Conservation (phyloP, 1,284 basidiomycete species). For the Tilletia setariae region DNA sequence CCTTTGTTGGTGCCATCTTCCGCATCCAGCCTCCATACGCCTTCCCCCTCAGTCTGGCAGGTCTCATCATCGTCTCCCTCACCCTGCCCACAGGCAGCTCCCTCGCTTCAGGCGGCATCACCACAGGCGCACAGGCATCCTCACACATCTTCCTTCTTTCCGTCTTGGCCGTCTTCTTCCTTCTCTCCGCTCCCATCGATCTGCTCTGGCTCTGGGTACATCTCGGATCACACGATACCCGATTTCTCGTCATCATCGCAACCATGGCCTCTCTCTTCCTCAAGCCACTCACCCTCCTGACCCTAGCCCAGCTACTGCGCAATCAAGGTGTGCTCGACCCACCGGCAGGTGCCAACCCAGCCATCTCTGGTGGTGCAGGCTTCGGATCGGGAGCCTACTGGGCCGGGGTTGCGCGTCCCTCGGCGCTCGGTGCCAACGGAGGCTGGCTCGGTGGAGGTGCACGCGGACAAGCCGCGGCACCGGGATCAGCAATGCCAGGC, state of each 20-base stretch:
- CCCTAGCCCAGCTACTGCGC: background rate
- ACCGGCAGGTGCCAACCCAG: background rate
- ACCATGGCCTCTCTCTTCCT: slow-evolving; percentile 3
- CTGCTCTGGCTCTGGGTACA: slow-evolving; percentile 6
- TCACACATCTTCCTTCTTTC: background rate
- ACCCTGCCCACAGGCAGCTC: background rate
- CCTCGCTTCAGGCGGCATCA: background rate
- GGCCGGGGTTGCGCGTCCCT: no score
- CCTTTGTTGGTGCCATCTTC: slow-evolving; percentile 1
- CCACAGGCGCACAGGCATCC: background rate
- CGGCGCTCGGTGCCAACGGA: background rate
- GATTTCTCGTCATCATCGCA: slow-evolving; percentile 5
- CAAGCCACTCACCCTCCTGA: slow-evolving; percentile 6
- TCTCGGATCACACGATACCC: background rate
- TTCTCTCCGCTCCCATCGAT: background rate
- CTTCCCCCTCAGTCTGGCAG: slow-evolving; percentile 1
- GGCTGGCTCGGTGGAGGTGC: background rate
- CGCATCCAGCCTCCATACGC: background rate
- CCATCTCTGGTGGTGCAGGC: no score
- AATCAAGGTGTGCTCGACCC: slow-evolving; percentile 1
- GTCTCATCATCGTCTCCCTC: background rate
- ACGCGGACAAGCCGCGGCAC: background rate
- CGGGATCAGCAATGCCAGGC: background rate
- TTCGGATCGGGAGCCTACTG: background rate
- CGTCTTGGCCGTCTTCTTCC: background rate